Evolutionary conservation across 2,329 filamentous ascomycete genomes (phyloP).

Genomic region (Trichoderma koningii): DNA sequence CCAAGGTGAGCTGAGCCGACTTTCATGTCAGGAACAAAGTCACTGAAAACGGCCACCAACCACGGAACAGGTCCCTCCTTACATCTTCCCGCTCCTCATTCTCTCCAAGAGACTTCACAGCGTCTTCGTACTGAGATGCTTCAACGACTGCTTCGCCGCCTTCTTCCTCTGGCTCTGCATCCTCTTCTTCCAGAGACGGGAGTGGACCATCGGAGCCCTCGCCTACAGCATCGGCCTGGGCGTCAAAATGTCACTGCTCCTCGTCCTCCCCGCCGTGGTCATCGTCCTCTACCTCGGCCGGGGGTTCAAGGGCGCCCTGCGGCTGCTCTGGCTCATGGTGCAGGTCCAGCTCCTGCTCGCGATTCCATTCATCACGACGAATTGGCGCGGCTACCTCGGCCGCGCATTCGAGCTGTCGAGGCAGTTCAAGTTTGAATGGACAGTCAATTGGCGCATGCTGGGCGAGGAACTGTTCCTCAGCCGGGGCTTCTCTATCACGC

Average conservation of each 20-base stretch:
- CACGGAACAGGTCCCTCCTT: slow-evolving; percentile 69
- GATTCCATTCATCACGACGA: slow-evolving; percentile 67
- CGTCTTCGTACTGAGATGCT: slow-evolving; percentile 87
- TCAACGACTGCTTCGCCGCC: slow-evolving; percentile 92
- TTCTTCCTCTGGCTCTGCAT: slow-evolving; percentile 84
- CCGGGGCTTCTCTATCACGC: slow-evolving; percentile 64
- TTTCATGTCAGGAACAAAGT: neutral
- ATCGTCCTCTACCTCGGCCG: slow-evolving; percentile 73
- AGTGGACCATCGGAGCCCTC: slow-evolving; percentile 72
- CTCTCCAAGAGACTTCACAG: slow-evolving; percentile 92
- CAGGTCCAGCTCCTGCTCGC: slow-evolving; percentile 73
- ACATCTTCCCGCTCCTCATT: slow-evolving; percentile 81
- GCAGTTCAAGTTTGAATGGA: slow-evolving; percentile 96
- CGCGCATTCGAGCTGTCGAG: slow-evolving; percentile 89
- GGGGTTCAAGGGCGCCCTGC: slow-evolving; percentile 66
- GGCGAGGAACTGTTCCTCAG: slow-evolving; percentile 77
- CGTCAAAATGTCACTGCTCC: slow-evolving; percentile 91
- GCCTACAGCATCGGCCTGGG: slow-evolving; percentile 78
- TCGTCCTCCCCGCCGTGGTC: slow-evolving; percentile 79
- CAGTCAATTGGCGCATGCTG: slow-evolving; percentile 98
- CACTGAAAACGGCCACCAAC: neutral
- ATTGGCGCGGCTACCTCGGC: slow-evolving; percentile 71
- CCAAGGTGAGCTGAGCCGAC: slow-evolving; percentile 55
- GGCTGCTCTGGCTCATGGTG: slow-evolving; percentile 69
- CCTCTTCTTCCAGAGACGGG: slow-evolving; percentile 70